Percentiles rank a stretch among this genome's conserved stretches.
These are phyloP conservation scores for Crotalaria pallida DNA, from an alignment of 306 rosid genomes.

Conservation along the genomic window DNA sequence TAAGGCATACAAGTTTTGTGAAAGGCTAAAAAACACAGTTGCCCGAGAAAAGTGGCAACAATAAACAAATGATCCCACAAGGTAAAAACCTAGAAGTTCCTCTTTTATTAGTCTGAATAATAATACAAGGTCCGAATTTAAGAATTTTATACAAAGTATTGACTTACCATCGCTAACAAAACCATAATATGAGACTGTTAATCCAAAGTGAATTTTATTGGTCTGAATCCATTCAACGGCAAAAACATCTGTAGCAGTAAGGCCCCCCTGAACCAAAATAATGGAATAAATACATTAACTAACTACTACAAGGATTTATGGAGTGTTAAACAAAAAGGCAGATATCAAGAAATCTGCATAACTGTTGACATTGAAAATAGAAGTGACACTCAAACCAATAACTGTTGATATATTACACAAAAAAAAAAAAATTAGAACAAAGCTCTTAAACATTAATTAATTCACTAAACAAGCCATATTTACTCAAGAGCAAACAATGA, in stretches of 20 bases:
- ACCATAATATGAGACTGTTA: constrained; percentile 94
- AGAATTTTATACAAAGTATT: not conserved
- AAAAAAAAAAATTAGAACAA: not conserved
- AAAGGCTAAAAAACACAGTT: constrained; percentile 1
- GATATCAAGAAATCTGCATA: constrained; percentile 6
- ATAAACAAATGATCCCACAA: constrained; percentile 1
- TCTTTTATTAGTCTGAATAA: not conserved
- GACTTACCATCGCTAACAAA: constrained; percentile 93
- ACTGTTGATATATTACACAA: not conserved
- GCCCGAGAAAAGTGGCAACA: not conserved
- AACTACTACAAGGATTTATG: not conserved
- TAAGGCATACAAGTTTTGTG: not conserved
- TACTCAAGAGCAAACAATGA: not conserved
- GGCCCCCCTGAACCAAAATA: constrained; percentile 87
- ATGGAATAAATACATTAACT: constrained; percentile 16
- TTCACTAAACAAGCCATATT: not conserved
- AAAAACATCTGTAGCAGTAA: constrained; percentile 96
- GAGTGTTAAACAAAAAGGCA: not conserved
- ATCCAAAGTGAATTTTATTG: constrained; percentile 81
- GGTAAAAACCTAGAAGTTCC: not conserved
- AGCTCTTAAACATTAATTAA: not conserved
- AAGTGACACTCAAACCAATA: not conserved
- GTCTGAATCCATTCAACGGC: constrained; percentile 92
- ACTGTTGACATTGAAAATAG: constrained; percentile 10
- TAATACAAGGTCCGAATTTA: not conserved